Evolutionary conservation across 192 early-diverging fungal genomes (phyloP).

Genomic region (Phlyctochytrium bullatum): DNA sequence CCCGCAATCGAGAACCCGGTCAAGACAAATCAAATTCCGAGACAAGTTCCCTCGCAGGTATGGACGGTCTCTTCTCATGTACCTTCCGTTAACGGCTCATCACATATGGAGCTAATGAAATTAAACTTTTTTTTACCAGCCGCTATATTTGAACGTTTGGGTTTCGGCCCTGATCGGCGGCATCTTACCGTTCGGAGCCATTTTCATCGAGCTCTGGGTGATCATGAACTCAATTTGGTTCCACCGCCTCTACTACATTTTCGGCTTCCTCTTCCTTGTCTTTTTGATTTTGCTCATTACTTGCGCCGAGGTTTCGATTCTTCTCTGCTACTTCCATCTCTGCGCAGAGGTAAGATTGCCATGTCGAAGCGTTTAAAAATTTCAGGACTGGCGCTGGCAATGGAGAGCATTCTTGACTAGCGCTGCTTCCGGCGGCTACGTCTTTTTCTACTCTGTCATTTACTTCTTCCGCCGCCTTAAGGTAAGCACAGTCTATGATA

Average conservation of each 20-base stretch:
- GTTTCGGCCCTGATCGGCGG: constrained; percentile 65
- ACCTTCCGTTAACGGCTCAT: constrained; percentile 17
- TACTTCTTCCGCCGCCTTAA: constrained; percentile 70
- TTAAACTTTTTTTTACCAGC: too few species aligned
- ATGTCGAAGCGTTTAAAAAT: constrained; percentile 4
- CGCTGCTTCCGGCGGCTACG: constrained; percentile 72
- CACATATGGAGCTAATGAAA: too few species aligned
- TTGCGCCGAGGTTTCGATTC: constrained; percentile 52
- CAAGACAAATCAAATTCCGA: constrained; percentile 87
- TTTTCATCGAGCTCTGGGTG: constrained; percentile 63
- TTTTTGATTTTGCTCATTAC: constrained; percentile 56
- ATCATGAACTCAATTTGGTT: constrained; percentile 60
- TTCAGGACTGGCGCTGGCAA: constrained; percentile 56
- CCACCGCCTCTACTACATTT: constrained; percentile 58
- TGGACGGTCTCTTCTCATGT: constrained; percentile 22
- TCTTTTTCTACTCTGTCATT: constrained; percentile 75
- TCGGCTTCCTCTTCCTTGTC: constrained; percentile 57
- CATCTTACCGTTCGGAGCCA: constrained; percentile 65
- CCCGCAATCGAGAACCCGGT: constrained; percentile 79
- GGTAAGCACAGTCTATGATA: too few species aligned
- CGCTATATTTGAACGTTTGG: constrained; percentile 62
- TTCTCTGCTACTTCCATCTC: constrained; percentile 60
- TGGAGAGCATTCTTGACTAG: constrained; percentile 85
- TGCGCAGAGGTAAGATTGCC: constrained; percentile 50
- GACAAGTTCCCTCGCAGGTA: constrained; percentile 81